Percentiles rank a stretch among this genome's conserved stretches.
Conservation (phyloP, 2,329 filamentous ascomycete species). For the Akanthomyces muscarius region DNA sequence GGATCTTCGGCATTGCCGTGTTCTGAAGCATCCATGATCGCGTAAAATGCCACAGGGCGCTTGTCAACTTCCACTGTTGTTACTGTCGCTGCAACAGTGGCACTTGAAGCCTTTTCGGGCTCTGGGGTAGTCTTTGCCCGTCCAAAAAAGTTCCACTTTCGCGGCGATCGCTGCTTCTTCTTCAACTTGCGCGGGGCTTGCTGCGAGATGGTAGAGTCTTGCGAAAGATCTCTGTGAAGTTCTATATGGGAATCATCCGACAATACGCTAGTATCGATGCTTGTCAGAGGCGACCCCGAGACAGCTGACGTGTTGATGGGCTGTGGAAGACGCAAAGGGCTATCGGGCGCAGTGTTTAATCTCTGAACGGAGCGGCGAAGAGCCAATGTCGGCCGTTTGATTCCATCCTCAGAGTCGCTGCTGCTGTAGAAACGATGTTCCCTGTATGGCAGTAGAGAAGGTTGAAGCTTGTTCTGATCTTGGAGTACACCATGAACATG, state of each 20-base stretch:
- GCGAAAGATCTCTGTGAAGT: constrained; percentile 34
- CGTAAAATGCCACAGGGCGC: constrained; percentile 56
- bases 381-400: constrained; percentile 49
- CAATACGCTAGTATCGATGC: constrained; percentile 53
- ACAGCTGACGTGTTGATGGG: constrained; percentile 46
- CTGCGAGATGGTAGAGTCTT: constrained; percentile 27
- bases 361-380: constrained; percentile 53
- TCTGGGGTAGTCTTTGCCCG: constrained; percentile 45
- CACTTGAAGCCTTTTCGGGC: constrained; percentile 35
- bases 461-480: constrained; percentile 39
- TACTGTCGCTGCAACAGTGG: constrained; percentile 45
- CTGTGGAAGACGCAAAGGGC: constrained; percentile 46
- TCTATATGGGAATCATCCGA: constrained; percentile 53
- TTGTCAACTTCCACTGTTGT: constrained; percentile 44
- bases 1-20: constrained; percentile 44
- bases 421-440: constrained; percentile 49
- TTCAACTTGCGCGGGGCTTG: constrained; percentile 49
- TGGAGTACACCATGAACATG: constrained; percentile 23
- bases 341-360: constrained; percentile 42
- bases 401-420: constrained; percentile 49
- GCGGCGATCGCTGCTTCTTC: constrained; percentile 52
- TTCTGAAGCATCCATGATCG: constrained; percentile 58
- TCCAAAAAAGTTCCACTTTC: constrained; percentile 62
- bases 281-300: constrained; percentile 49
- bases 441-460: constrained; percentile 44